Evolutionary conservation across 345 rosid species (phyloP), one percentile per base, ranked within the genome.

Genomic region (Trapa bicornis): DNA sequence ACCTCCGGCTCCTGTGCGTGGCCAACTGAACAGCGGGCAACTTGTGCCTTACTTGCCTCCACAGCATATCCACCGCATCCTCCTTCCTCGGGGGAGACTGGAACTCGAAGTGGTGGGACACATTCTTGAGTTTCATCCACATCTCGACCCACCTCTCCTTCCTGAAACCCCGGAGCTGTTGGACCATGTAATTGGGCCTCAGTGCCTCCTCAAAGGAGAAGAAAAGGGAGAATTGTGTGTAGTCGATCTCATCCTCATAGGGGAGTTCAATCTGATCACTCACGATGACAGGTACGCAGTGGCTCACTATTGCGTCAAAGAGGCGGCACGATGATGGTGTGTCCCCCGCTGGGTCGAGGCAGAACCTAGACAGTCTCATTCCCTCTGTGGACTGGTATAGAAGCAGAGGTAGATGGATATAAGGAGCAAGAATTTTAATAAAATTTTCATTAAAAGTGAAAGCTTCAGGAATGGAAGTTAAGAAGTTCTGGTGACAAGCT

Each of bases 251-350:
- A 76, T 93, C 96, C 78, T 93, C 98, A 70, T 78, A 93, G n/a
- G 98, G 97, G 66, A 93, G 81, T 81, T 90, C 97, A 60, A 87
- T 86, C 52, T 82, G 79, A 66, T 93, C 97, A 29, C 98, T 90
- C 68, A 93, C 82, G 10, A 90, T 85, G 71, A 93, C 94, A 15
- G 98, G 97, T 61, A 90, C 86, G 53, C 98, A 90, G 64, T 88
- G 94, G 76, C 84, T 93, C 63, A 75, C 97, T n/a, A 90, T 86
- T 67, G 96, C 85, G 69, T 93, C 97, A 62, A 90, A 93, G 47
- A 93, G 92, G 65, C 97, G 97, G 73, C 88, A 88, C 3, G 98
- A 89, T 57, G 98, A 90, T 37, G 98, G 97, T 37, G 94, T 93
- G 64, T 93, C 98, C 29, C 98, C 98, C 0, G 96, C 98, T 37